These are phyloP conservation scores for Elongisporangium prolatum DNA, from an alignment of 352 stramenopile genomes.

Conservation along the genomic window DNA sequence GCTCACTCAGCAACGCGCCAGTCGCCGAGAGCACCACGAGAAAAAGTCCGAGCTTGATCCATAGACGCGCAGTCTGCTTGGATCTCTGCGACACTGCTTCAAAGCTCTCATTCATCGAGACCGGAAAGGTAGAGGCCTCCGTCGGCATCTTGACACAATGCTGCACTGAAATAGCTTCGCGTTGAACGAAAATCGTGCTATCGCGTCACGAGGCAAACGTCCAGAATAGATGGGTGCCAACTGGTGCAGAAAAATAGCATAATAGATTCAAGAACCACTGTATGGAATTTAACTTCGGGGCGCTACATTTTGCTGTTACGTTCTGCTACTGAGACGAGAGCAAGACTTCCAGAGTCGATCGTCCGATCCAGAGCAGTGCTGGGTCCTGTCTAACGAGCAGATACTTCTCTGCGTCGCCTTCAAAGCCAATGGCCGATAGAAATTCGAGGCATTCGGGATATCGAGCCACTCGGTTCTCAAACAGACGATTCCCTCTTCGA, in stretches of 20 bases:
- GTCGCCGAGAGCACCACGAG: slow-evolving; percentile 7
- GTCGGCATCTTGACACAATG: not conserved
- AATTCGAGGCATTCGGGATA: slow-evolving; percentile 67
- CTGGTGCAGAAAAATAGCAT: not conserved
- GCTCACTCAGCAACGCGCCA: slow-evolving; percentile 22
- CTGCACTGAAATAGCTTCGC: not conserved
- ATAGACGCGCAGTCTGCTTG: slow-evolving; percentile 5
- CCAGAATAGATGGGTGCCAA: not conserved
- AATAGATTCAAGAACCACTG: not conserved
- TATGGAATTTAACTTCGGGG: not conserved
- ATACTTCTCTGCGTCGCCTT: slow-evolving; percentile 50
- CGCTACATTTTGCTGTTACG: not conserved
- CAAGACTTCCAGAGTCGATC: slow-evolving; percentile 51
- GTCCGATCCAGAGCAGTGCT: slow-evolving; percentile 65
- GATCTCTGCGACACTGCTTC: not conserved
- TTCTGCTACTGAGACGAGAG: slow-evolving; percentile 4
- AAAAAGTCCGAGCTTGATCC: slow-evolving; percentile 19
- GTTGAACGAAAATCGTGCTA: not conserved
- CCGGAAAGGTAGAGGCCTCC: not conserved
- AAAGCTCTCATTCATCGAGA: not conserved
- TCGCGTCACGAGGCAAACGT: not conserved
- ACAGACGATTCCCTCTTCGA: slow-evolving; percentile 60
- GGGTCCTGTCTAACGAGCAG: slow-evolving; percentile 55
- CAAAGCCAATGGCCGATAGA: slow-evolving; percentile 55
- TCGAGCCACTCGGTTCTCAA: slow-evolving; percentile 36